Conservation (phyloP, 2,329 filamentous ascomycete genomes). For the Bipolaris oryzae region DNA sequence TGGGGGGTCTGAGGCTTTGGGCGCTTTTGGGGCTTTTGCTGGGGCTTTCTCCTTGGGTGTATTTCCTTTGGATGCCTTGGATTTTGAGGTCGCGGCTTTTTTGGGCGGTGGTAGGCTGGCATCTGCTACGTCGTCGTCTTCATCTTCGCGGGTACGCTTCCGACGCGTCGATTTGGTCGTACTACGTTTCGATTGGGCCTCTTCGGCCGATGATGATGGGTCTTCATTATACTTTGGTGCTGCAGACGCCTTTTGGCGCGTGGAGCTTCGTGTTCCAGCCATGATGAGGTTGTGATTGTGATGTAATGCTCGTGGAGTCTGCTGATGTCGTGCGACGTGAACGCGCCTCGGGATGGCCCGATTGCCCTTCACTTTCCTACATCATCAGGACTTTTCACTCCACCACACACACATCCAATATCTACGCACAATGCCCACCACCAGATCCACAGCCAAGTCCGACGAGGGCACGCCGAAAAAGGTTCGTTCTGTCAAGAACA, state of each 20-base stretch:
- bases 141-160: slow-evolving; percentile 34
- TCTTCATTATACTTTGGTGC: slow-evolving; percentile 31
- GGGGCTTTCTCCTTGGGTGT: background rate
- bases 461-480: background rate
- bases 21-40: background rate
- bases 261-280: slow-evolving; percentile 39
- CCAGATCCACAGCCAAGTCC: background rate
- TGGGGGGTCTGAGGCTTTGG: slow-evolving; percentile 6
- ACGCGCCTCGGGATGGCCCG: slow-evolving; percentile 9
- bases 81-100: slow-evolving; percentile 23
- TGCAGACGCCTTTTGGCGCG: slow-evolving; percentile 30
- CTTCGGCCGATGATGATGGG: slow-evolving; percentile 22
- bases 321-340: slow-evolving; percentile 1
- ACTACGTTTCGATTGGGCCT: slow-evolving; percentile 27
- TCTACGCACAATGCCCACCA: background rate
- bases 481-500: background rate
- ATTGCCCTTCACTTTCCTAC: background rate
- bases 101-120: slow-evolving; percentile 27
- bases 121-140: slow-evolving; percentile 15
- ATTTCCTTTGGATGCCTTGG: slow-evolving; percentile 15
- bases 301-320: slow-evolving; percentile 3
- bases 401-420: background rate
- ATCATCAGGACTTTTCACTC: background rate
- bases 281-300: slow-evolving; percentile 21
- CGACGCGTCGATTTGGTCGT: slow-evolving; percentile 33